These are phyloP conservation scores for Actinidia arguta DNA, from an alignment of 179 eudicot genomes.

Conservation along the genomic window DNA sequence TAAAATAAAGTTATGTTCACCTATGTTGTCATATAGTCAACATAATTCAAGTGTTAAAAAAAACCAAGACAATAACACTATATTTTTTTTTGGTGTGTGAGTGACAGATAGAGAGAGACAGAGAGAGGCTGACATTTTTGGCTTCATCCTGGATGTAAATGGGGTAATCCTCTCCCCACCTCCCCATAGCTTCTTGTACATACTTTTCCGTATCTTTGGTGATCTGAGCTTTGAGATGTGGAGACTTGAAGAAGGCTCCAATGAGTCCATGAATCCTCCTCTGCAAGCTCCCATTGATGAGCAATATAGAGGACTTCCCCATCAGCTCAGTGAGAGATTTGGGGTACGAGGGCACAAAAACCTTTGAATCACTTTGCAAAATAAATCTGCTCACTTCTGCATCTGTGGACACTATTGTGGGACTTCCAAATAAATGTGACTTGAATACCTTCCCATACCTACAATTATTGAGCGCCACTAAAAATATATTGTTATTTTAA, in stretches of 20 bases:
- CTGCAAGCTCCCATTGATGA: conserved; percentile 82
- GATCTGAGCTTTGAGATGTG: conserved; percentile 74
- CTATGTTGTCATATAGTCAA: too few species aligned
- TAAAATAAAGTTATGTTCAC: too few species aligned
- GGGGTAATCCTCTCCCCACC: conserved; percentile 55
- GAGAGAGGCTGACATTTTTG: conserved; percentile 51
- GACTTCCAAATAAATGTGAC: conserved; percentile 92
- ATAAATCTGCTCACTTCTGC: conserved; percentile 85
- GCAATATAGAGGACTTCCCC: conserved; percentile 83
- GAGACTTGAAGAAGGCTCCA: conserved; percentile 79
- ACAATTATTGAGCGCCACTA: neutral
- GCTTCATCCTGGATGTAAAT: conserved; percentile 83
- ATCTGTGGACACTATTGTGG: conserved; percentile 84
- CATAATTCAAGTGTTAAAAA: too few species aligned
- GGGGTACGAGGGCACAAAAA: conserved; percentile 88
- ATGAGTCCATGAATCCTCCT: conserved; percentile 87
- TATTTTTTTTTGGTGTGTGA: too few species aligned
- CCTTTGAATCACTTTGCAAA: conserved; percentile 74
- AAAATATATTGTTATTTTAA: too few species aligned
- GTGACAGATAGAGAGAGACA: neutral
- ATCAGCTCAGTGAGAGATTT: conserved; percentile 83
- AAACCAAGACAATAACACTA: too few species aligned
- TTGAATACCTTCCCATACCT: conserved; percentile 98
- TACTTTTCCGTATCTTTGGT: conserved; percentile 64
- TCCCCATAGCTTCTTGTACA: conserved; percentile 58